phyloP scores from a whole-genome alignment of 1,139 yeast species.

The Lodderomyces jiufengensis region DNA sequence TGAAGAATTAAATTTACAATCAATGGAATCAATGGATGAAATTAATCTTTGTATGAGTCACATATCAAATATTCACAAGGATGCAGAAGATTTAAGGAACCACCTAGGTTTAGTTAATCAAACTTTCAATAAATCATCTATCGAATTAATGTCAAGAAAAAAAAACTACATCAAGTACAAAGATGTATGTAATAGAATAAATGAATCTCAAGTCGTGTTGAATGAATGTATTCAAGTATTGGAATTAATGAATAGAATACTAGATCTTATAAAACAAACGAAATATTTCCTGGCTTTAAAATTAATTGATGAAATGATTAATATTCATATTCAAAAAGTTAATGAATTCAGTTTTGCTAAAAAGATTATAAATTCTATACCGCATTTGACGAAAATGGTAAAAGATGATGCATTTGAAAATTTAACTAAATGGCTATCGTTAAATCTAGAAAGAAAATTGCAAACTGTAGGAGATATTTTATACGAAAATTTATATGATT shows the following conservation, averaged over 20 bases:
- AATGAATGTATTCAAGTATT: conserved; percentile 76
- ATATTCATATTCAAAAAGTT: conserved; percentile 65
- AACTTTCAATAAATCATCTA: conserved; percentile 60
- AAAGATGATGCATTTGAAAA: conserved; percentile 76
- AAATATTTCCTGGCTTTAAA: conserved; percentile 86
- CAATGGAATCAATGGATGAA: conserved; percentile 61
- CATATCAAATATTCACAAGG: conserved; percentile 53
- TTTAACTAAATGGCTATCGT: conserved; percentile 66
- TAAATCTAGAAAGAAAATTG: conserved; percentile 59
- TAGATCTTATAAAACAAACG: conserved; percentile 70
- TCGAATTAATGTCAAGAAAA: conserved; percentile 57
- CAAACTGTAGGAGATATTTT: conserved; percentile 57
- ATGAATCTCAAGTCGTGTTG: conserved; percentile 59
- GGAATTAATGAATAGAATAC: conserved; percentile 82
- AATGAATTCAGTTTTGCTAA: conserved; percentile 75
- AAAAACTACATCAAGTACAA: conserved; percentile 52
- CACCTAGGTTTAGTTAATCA: conserved; percentile 50
- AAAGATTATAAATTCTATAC: conserved; percentile 70
- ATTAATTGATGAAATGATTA: conserved; percentile 68
- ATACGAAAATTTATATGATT: conserved; percentile 50
- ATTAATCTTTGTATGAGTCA: conserved; percentile 51
- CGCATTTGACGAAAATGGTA: conserved; percentile 70
- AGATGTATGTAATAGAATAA: conserved; percentile 56
- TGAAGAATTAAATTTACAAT: conserved; percentile 57
- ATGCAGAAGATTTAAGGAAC: conserved; percentile 51